phyloP scores from a whole-genome alignment of 129 eudicot genomes.

The Smallanthus sonchifolius region DNA sequence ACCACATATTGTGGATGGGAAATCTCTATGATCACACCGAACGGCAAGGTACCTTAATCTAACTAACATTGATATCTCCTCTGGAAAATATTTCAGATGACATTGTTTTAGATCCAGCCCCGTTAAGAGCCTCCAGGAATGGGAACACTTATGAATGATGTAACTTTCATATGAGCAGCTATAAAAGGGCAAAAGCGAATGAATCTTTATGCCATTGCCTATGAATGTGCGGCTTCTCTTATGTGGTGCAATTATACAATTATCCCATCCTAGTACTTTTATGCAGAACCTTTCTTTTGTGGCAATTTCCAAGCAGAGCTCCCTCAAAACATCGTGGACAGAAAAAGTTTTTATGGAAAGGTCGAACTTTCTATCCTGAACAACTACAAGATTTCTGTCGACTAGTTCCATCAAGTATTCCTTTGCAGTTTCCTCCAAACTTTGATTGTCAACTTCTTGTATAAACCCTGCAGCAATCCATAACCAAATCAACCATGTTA shows the following conservation, averaged over 20 bases:
- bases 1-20: constrained; percentile 7
- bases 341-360: constrained; percentile 1
- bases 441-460: not conserved
- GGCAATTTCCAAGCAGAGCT: constrained; percentile 21
- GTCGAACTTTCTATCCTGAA: not conserved
- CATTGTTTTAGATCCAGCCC: not conserved
- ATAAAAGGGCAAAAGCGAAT: too few species aligned
- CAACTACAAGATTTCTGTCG: not conserved
- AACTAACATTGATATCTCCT: not conserved
- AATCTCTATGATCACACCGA: not conserved
- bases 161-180: too few species aligned
- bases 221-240: not conserved
- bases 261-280: too few species aligned
- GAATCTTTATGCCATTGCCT: too few species aligned
- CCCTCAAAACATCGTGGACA: constrained; percentile 27
- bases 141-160: not conserved
- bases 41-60: constrained; percentile 23
- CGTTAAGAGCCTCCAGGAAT: not conserved
- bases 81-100: not conserved
- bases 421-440: constrained; percentile 19
- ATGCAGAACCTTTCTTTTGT: not conserved
- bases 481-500: not conserved
- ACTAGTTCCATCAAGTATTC: constrained; percentile 13
- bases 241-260: too few species aligned
- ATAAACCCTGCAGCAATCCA: constrained; percentile 40